phyloP scores from a whole-genome alignment of 1,284 basidiomycete species.

The Irpex sp. region DNA sequence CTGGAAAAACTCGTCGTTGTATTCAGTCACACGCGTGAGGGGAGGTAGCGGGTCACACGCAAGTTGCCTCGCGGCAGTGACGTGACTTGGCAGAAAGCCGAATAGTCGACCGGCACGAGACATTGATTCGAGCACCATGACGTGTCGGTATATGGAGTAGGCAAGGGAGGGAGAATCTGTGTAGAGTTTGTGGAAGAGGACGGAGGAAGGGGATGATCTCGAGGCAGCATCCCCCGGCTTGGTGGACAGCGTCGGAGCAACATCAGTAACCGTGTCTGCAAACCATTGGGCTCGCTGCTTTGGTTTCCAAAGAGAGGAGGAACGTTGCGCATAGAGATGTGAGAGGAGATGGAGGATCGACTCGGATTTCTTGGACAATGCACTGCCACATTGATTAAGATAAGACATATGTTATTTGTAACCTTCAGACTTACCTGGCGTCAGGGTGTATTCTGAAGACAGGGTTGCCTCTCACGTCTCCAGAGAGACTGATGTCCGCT shows the following conservation, averaged over 20 bases:
- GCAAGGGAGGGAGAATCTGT: constrained; percentile 34
- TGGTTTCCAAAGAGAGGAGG: constrained; percentile 79
- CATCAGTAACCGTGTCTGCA: constrained; percentile 40
- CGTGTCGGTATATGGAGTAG: constrained; percentile 68
- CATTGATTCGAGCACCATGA: constrained; percentile 62
- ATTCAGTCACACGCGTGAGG: constrained; percentile 48
- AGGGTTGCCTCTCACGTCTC: constrained; percentile 51
- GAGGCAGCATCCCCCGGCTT: constrained; percentile 18
- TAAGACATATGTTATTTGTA: constrained; percentile 16
- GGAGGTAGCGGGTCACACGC: constrained; percentile 85
- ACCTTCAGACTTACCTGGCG: constrained; percentile 41
- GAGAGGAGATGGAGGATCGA: constrained; percentile 68
- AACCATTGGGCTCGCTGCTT: constrained; percentile 69
- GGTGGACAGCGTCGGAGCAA: constrained; percentile 30
- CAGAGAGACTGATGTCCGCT: constrained; percentile 65
- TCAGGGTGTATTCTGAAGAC: constrained; percentile 72
- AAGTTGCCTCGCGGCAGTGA: constrained; percentile 50
- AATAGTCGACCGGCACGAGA: constrained; percentile 52
- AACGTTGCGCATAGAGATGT: constrained; percentile 81
- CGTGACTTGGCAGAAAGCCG: constrained; percentile 63
- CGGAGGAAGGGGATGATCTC: constrained; percentile 28
- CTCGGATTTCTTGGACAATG: constrained; percentile 29
- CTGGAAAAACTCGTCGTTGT: constrained; percentile 71
- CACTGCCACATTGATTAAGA: constrained; percentile 19
- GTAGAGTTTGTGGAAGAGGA: constrained; percentile 44